Base-by-base conservation (phyloP, 306 rosid genomes). In the Ochetophila trinervis region DNA sequence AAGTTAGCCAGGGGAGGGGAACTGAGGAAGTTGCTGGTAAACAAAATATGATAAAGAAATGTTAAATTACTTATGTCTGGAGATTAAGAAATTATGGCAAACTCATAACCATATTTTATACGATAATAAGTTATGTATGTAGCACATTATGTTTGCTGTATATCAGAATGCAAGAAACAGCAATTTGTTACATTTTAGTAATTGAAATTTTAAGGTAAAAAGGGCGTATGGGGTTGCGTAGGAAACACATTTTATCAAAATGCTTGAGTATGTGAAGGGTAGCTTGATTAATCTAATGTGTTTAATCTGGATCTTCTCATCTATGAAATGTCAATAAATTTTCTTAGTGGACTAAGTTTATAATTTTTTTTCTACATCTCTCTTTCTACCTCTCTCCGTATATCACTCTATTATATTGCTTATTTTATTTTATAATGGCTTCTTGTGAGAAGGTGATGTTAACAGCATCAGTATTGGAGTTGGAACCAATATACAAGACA, bases 401-500 rank as follows among this genome's bases (percentile, higher is more conserved):
- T 36, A n/a, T 36, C 4, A 37, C 24, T 8, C 53, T 63, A 51
- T 16, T 23, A 36, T 30, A 19, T 20, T 9, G 37, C 45, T 45
- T 61, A 17, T 70, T 35, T 70, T 78, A 61, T 4, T 53, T 60
- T 44, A 77, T 63, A 63, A 40, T 61, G 35, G 62, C 40, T 61
- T 17, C 13, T 63, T 62, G 23, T 59, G 59, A 32, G 53, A 45
- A 89, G 98, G 98, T 74, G 98, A 93, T 78, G 97, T 83, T 63
- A 93, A 93, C 82, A 84, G 84, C 78, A 83, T 89, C 74, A 87
- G 89, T 72, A 80, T 93, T 67, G 97, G 98, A 54, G 81, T 91
- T 78, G 89, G 94, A 24, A 87, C 98, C 74, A 93, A 93, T 72
- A 89, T 93, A 65, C 98, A 89, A 79, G 98, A 89, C 86, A 93